These are phyloP conservation scores for Raphanus raphanistrum DNA, from an alignment of 345 rosid species.

Conservation along the genomic window DNA sequence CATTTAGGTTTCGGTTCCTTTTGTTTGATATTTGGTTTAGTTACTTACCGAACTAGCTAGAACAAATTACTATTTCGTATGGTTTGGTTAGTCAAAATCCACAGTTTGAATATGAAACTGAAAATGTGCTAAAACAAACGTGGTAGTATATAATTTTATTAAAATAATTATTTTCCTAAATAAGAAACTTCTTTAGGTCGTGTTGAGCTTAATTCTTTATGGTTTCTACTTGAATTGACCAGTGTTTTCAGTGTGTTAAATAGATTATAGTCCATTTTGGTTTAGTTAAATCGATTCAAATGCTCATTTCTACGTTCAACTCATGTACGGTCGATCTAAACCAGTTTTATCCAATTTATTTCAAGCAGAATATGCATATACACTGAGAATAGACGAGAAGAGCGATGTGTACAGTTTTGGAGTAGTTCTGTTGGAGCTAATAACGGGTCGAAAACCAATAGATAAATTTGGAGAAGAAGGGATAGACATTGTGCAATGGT, in stretches of 20 bases:
- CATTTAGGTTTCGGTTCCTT: neutral
- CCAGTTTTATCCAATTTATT: conserved; percentile 23
- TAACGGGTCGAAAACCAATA: conserved; percentile 75
- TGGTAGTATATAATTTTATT: neutral
- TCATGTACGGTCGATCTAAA: conserved; percentile 24
- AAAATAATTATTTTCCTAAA: neutral
- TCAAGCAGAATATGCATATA: conserved; percentile 78
- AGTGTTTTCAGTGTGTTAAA: neutral
- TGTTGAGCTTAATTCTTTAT: neutral
- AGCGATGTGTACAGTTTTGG: conserved; percentile 95
- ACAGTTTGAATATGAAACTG: neutral
- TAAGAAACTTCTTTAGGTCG: neutral
- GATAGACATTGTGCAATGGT: conserved; percentile 90
- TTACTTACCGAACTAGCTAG: neutral
- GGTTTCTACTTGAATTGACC: neutral
- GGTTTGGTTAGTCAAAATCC: neutral
- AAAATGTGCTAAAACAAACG: neutral
- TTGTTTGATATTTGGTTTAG: neutral
- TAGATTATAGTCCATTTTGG: neutral
- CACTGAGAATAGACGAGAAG: conserved; percentile 79
- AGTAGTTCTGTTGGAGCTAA: conserved; percentile 74
- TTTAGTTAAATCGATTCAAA: neutral
- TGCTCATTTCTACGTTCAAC: neutral
- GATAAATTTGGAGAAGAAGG: conserved; percentile 84
- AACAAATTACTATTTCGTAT: neutral